A percentile compares a stretch with the other conserved stretches of the same genome.
phyloP scores from a whole-genome alignment of 495 filamentous ascomycete species.

The Aspergillus indologenus region DNA sequence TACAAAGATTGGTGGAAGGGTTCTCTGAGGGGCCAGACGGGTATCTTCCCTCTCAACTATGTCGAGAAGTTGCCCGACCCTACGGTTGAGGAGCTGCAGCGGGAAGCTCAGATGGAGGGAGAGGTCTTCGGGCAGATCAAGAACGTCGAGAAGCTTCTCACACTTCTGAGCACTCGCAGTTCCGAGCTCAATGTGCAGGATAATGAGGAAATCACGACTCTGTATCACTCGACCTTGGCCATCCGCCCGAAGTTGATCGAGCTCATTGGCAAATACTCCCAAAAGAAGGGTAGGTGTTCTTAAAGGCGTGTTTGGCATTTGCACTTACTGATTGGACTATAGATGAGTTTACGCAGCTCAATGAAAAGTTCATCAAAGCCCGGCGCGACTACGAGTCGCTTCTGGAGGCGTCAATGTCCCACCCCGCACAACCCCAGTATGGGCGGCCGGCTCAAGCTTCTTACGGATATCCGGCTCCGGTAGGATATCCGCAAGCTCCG shows the following conservation, averaged over 20 bases:
- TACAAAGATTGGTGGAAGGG: slow-evolving; percentile 99
- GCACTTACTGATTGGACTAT: slow-evolving; percentile 18
- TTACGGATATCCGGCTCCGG: slow-evolving; percentile 60
- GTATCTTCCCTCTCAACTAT: slow-evolving; percentile 98
- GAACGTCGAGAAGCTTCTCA: slow-evolving; percentile 95
- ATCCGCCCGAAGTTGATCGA: slow-evolving; percentile 97
- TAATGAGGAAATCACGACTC: slow-evolving; percentile 87
- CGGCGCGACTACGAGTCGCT: slow-evolving; percentile 92
- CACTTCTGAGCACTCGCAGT: slow-evolving; percentile 89
- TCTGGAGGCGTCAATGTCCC: slow-evolving; percentile 94
- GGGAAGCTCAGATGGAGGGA: slow-evolving; percentile 94
- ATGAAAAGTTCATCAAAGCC: slow-evolving; percentile 99
- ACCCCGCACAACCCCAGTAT: slow-evolving; percentile 73
- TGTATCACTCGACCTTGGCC: slow-evolving; percentile 90
- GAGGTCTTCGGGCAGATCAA: slow-evolving; percentile 98
- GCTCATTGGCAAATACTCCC: slow-evolving; percentile 97
- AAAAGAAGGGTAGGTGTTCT: slow-evolving; percentile 79
- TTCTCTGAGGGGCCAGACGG: slow-evolving; percentile 86
- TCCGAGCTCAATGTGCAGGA: slow-evolving; percentile 82
- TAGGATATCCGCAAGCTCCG: slow-evolving; percentile 47
- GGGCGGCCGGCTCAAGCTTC: slow-evolving; percentile 58
- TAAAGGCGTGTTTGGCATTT: neutral
- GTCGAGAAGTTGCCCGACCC: slow-evolving; percentile 96
- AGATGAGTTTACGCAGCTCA: slow-evolving; percentile 98
- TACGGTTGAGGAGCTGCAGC: slow-evolving; percentile 88